Conservation (phyloP, 2,329 filamentous ascomycete species). For the Penicillium hesseltinei region DNA sequence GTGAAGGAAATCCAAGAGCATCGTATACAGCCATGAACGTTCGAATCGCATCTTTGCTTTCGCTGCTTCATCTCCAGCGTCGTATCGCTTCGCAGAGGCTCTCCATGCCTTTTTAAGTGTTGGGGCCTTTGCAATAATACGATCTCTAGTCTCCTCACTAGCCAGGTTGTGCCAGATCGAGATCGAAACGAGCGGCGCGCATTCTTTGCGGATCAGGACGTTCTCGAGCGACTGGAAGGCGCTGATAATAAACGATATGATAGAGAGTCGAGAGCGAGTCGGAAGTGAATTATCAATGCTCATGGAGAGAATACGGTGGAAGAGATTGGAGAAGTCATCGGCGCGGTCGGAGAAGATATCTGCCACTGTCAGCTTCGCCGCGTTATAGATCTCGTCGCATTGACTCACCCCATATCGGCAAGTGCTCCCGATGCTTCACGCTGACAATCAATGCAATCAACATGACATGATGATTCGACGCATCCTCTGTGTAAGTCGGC, state of each 20-base stretch:
- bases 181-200: conserved; percentile 90
- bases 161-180: conserved; percentile 93
- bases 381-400: conserved; percentile 3
- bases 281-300: conserved; percentile 69
- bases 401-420: conserved; percentile 79
- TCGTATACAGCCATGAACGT: conserved; percentile 85
- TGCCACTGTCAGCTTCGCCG: conserved; percentile 42
- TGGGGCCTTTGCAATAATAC: conserved; percentile 67
- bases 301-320: conserved; percentile 86
- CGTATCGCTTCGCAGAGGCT: conserved; percentile 79
- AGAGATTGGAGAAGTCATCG: conserved; percentile 81
- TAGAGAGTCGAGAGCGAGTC: conserved; percentile 68
- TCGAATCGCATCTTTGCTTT: conserved; percentile 86
- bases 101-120: conserved; percentile 88
- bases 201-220: conserved; percentile 87
- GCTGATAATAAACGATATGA: conserved; percentile 85
- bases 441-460: conserved; percentile 83
- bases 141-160: conserved; percentile 70
- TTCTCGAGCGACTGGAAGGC: conserved; percentile 94
- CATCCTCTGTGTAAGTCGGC: conserved; percentile 85
- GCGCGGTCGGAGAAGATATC: conserved; percentile 73
- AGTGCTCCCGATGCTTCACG: conserved; percentile 80
- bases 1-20: conserved; percentile 78
- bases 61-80: conserved; percentile 74
- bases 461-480: conserved; percentile 88